Base-by-base conservation (phyloP, 192 early-diverging fungal species). In the Backusella liffmaniae region DNA sequence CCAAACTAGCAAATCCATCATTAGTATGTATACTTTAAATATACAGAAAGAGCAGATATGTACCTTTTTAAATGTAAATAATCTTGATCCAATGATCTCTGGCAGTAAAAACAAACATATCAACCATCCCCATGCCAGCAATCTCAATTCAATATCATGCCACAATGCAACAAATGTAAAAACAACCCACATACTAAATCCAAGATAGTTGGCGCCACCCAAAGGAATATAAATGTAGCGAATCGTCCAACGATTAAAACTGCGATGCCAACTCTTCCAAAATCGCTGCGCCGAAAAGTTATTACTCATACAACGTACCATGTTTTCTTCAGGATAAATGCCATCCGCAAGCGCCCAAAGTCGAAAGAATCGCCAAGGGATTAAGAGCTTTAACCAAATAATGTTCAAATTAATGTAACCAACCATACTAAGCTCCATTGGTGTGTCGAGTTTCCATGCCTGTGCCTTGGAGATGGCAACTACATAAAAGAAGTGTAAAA, bases 81-180 rank as follows among this genome's bases (percentile, higher is more conserved):
- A 21, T 21, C 70, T 82, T 23, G 84, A 86, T 16, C 90, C 87
- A 44, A 95, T 74, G 5, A 86, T 86, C 85, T 98, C 96, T 7
- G 97, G 97, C 56, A 96, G 42, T 21, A 99, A 89, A 80, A 97
- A 90, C 32, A 95, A 37, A 5, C 88, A 89, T 62, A 96, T 94
- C 5, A 98, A 80, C 95, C 94, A 97, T 16, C 92, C 94, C 95
- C 95, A 99, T 37, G 93, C 92, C 76, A 97, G 77, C 34, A 98
- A 77, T 16, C 87, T 86, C 77, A 96, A 77, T 23, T 90, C 85
- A 39, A 97, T 91, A 77, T 99, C 97, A 83, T 99, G 97, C 97
- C 97, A 99, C 15, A 98, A 70, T 10, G 96, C 97, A 15, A 99
- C 97, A 88, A 98, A 99, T 0, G 96, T 95, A 80, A 99, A 99